Base-by-base conservation (phyloP, 768 basidiomycete species). In the Coprinopsis cinerea region DNA sequence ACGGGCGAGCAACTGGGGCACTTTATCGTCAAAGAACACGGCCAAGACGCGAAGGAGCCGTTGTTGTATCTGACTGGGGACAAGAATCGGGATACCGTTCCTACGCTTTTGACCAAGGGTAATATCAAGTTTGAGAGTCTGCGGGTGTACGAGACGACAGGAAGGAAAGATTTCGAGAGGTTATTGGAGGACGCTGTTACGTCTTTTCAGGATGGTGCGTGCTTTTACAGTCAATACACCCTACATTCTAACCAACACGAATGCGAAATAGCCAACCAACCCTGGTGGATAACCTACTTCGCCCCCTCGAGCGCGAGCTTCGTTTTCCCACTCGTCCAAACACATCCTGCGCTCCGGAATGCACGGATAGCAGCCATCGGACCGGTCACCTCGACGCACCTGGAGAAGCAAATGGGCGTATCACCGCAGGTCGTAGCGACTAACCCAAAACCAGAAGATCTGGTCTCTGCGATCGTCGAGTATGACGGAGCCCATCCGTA, bases 11-110 rank as follows among this genome's bases (percentile, higher is more conserved):
- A 73, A 30, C 79, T 91, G 11, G 87, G 80, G 0, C 67, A 62
- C 14, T 86, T 80, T 58, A 87, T 92, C 53, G 57, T 85, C 39
- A 55, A 61, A 0, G 69, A 73, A 43, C 43, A 30, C 22, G 22
- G 27, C 52, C 11, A 43, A 9, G 20, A 18, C 4, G 55, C 52
- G 15, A 57, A 50, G 28, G 71, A 60, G 25, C n/a, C n/a, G n/a
- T 59, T 93, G 42, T 62, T 93, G 4, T 92, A 90, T 61, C 74
- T 95, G 7, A 88, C 82, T 10, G 91, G 91, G 18, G 92, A 93
- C 74, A 94, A 92, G 71, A 91, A 88, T 51, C 72, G 79, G 15
- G 87, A 90, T 53, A 83, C 78, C 0, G 64, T 92, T 1, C 66
- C 78, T 0, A 66, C 53, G 14, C 71, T 82, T 7, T 66, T 92